phyloP scores from a whole-genome alignment of 305 asterid genomes.

The Fraxinus nigra region DNA sequence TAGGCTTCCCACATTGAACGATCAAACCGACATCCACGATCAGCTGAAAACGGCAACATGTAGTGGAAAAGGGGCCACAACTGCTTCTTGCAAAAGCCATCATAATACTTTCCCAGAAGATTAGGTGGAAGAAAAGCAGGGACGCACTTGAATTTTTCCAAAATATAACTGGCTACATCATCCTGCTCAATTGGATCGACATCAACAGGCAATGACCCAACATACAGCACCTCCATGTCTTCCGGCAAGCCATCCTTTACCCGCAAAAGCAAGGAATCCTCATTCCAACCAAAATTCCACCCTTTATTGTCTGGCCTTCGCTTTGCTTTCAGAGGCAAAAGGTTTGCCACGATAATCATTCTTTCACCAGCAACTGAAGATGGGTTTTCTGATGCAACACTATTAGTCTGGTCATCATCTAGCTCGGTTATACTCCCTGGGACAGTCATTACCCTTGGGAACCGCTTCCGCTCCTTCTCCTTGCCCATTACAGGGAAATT shows the following conservation, averaged over 20 bases:
- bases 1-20: conserved; percentile 95
- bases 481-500: conserved; percentile 78
- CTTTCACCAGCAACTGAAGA: conserved; percentile 85
- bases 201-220: conserved; percentile 82
- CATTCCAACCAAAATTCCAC: conserved; percentile 93
- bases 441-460: conserved; percentile 88
- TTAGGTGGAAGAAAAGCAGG: conserved; percentile 80
- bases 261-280: conserved; percentile 72
- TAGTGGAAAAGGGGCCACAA: conserved; percentile 96
- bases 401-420: conserved; percentile 80
- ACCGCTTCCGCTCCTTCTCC: conserved; percentile 73
- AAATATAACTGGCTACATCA: conserved; percentile 72
- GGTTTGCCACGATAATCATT: conserved; percentile 81
- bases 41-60: conserved; percentile 84
- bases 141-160: conserved; percentile 79
- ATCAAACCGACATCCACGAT: conserved; percentile 83
- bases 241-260: conserved; percentile 92
- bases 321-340: conserved; percentile 79
- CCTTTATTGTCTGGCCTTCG: conserved; percentile 89
- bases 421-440: conserved; percentile 89
- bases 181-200: conserved; percentile 97
- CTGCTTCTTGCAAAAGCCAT: conserved; percentile 92
- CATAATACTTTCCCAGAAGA: conserved; percentile 66
- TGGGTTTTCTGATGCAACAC: conserved; percentile 80
- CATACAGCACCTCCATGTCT: conserved; percentile 85